phyloP scores from a whole-genome alignment of 2,329 filamentous ascomycete species.

The Thielaviopsis musarum region DNA sequence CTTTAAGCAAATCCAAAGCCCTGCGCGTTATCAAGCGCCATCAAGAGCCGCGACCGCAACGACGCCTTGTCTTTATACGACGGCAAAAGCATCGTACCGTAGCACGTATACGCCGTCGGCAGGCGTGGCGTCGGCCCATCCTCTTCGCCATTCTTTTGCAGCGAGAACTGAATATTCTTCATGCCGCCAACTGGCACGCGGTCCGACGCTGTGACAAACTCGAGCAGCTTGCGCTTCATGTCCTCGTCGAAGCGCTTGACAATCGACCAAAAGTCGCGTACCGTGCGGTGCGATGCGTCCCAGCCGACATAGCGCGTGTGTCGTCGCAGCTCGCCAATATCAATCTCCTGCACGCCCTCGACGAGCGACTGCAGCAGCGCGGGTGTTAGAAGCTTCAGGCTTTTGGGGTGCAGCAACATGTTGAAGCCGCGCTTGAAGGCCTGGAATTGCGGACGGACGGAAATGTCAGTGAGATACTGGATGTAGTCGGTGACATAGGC shows the following conservation, averaged over 20 bases:
- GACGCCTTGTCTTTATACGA: constrained; percentile 59
- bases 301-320: constrained; percentile 71
- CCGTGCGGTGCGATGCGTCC: constrained; percentile 47
- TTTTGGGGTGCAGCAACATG: constrained; percentile 52
- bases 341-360: constrained; percentile 70
- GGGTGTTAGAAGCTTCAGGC: constrained; percentile 55
- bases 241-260: constrained; percentile 49
- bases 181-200: constrained; percentile 78
- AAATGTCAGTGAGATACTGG: constrained; percentile 62
- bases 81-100: constrained; percentile 72
- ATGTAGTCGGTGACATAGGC: constrained; percentile 76
- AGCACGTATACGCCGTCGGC: constrained; percentile 85
- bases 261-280: constrained; percentile 72
- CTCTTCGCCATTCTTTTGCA: constrained; percentile 60
- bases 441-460: constrained; percentile 57
- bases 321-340: constrained; percentile 53
- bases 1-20: constrained; percentile 72
- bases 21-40: constrained; percentile 74
- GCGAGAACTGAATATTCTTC: constrained; percentile 63
- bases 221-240: constrained; percentile 61
- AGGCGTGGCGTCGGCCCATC: constrained; percentile 37
- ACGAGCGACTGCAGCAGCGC: constrained; percentile 58
- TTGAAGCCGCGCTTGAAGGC: constrained; percentile 73
- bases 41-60: constrained; percentile 55
- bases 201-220: constrained; percentile 91